A percentile compares a stretch with the other conserved stretches of the same genome.
Evolutionary conservation across 352 stramenopile species (phyloP).

Genomic region (Thraustochytrium sp.): DNA sequence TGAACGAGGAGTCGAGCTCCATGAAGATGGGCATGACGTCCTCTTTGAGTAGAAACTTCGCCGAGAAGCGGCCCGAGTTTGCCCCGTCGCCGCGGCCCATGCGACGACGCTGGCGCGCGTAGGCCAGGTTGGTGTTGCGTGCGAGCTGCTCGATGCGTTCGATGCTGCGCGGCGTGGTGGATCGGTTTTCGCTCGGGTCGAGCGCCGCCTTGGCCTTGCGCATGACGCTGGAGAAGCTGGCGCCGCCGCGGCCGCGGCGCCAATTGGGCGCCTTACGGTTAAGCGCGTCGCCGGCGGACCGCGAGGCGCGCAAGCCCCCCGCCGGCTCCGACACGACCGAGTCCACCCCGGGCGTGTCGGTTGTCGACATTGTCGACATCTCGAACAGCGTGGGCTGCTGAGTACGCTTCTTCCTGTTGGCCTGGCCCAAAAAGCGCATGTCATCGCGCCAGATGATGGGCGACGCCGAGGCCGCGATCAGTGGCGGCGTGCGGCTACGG

Average conservation of each 20-base stretch:
- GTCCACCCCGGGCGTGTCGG: too few species aligned
- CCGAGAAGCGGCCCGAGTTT: not conserved
- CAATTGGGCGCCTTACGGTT: not conserved
- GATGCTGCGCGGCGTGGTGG: not conserved
- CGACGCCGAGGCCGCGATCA: too few species aligned
- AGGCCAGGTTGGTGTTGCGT: not conserved
- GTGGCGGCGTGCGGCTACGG: too few species aligned
- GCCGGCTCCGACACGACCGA: too few species aligned
- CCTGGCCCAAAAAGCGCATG: too few species aligned
- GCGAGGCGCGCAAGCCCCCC: not conserved
- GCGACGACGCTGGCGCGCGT: not conserved
- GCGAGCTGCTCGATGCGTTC: not conserved
- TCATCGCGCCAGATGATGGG: too few species aligned
- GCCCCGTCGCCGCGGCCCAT: not conserved
- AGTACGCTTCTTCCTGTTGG: too few species aligned
- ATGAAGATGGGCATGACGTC: constrained; percentile 9
- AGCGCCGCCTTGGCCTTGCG: not conserved
- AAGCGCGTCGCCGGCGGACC: too few species aligned
- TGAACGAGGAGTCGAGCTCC: not conserved
- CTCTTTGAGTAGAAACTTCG: not conserved
- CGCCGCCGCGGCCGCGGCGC: not conserved
- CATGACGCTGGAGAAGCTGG: not conserved
- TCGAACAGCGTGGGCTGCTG: too few species aligned
- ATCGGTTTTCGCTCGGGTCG: not conserved
- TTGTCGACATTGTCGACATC: too few species aligned